Conservation (phyloP, 495 filamentous ascomycete species). For the Penicillium subrubescens region DNA sequence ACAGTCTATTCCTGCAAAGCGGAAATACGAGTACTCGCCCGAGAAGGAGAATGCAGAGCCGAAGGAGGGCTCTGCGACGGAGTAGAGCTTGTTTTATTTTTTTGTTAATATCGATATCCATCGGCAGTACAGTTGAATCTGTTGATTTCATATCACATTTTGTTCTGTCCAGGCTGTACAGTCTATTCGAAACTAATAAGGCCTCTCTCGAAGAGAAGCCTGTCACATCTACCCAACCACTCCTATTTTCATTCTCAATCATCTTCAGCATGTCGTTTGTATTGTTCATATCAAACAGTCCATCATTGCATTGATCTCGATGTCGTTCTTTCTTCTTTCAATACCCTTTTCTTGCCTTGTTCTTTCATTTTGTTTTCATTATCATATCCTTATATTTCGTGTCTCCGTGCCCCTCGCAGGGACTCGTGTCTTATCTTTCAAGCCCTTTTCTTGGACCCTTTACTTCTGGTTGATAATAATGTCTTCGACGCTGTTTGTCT, state of each 20-base stretch:
- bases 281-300: not conserved
- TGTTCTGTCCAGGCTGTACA: not conserved
- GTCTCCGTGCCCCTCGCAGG: not conserved
- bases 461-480: not conserved
- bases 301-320: slow-evolving; percentile 1
- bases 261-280: slow-evolving; percentile 1
- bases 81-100: slow-evolving; percentile 3
- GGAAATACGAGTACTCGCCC: slow-evolving; percentile 33
- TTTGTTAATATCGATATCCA: slow-evolving; percentile 2
- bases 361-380: slow-evolving; percentile 8
- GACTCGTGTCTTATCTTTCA: not conserved
- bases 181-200: not conserved
- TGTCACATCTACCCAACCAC: not conserved
- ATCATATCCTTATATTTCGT: not conserved
- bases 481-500: not conserved
- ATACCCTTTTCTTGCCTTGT: slow-evolving; percentile 19
- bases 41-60: slow-evolving; percentile 37
- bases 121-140: not conserved
- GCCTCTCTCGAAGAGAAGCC: not conserved
- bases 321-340: slow-evolving; percentile 13
- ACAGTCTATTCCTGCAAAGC: slow-evolving; percentile 24
- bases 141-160: not conserved
- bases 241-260: not conserved
- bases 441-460: slow-evolving; percentile 4
- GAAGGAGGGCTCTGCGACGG: slow-evolving; percentile 21